Base-by-base conservation (phyloP, 495 filamentous ascomycete species). In the Aspergillus carlsbadensis region DNA sequence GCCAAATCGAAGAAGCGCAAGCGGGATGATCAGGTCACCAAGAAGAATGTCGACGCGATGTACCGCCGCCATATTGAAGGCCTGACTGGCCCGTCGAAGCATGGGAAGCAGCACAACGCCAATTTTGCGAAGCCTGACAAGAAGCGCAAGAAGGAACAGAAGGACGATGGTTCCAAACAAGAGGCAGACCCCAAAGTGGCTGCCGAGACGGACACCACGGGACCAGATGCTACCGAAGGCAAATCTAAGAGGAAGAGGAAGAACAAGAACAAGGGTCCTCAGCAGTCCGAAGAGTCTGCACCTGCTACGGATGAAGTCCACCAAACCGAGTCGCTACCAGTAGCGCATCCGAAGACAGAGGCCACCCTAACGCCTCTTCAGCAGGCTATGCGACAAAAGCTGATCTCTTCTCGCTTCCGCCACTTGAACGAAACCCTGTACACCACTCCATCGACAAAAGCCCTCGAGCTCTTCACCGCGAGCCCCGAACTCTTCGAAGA, bases 381-480 rank as follows among this genome's bases (percentile, higher is more conserved):
- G 77, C 84, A 87, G 54, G 84, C 87, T 4, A 98, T 98, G 94
- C 88, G 88, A 53, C 84, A 89, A 58, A 98, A 98, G 73, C 85
- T 98, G 52, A 80, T 92, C 53, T 91, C 90, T 5, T 91, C 94
- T 13, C 93, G 94, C 56, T 98, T 98, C 83, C 91, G 94, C 61
- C 90, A 97, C 69, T 84, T 98, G 57, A 98, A 98, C 75, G 86
- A 98, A 73, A 91, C 88, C 4, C 88, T 98, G 21, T 97, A 98
- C 72, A 97, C 92, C 10, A 90, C 87, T 6, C 88, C 92, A 14
- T 98, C 94, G 1, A 70, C 75, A 40, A 82, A 91, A 45, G 86
- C 92, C 14, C 82, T 93, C 53, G 68, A 82, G 54, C 82, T 96
- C 36, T 98, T 98, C 77, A 69, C 78, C 37, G 70, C 85, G 8